Percentiles rank a stretch among this genome's conserved stretches.
Evolutionary conservation across 306 rosid genomes (phyloP).

Genomic region (Potentilla sterilis): DNA sequence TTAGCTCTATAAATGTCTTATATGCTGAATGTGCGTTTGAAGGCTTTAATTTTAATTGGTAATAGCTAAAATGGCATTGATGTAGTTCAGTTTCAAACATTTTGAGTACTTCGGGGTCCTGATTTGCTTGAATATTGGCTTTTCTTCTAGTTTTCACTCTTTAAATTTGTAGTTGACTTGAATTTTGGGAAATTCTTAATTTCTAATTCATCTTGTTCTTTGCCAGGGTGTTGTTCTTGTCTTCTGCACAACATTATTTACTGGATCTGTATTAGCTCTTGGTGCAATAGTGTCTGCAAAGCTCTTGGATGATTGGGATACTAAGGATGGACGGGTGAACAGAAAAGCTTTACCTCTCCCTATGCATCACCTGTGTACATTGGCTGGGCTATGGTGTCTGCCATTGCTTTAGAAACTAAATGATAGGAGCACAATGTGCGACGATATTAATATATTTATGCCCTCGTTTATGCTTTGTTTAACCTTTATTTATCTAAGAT

Average conservation of each 20-base stretch:
- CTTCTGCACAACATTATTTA: slow-evolving; percentile 57
- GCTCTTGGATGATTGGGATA: slow-evolving; percentile 87
- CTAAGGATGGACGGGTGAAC: slow-evolving; percentile 82
- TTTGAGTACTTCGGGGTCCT: background rate
- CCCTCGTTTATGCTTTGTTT: no score
- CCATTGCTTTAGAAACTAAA: slow-evolving; percentile 74
- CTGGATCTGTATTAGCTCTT: slow-evolving; percentile 82
- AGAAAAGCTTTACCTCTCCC: slow-evolving; percentile 66
- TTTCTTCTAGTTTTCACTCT: slow-evolving; percentile 9
- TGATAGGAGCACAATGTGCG: no score
- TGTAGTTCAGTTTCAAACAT: background rate
- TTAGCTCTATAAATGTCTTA: background rate
- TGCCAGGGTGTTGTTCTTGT: slow-evolving; percentile 80
- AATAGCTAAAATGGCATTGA: background rate
- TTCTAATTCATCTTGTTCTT: slow-evolving; percentile 26
- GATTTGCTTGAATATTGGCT: background rate
- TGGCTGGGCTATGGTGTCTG: slow-evolving; percentile 98
- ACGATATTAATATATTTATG: no score
- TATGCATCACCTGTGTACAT: slow-evolving; percentile 82
- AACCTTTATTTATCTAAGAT: no score
- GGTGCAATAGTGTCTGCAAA: slow-evolving; percentile 87
- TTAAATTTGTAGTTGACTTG: slow-evolving; percentile 1
- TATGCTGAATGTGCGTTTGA: background rate
- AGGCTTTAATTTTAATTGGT: background rate
- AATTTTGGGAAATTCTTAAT: slow-evolving; percentile 26